Evolutionary conservation across 2,329 filamentous ascomycete species (phyloP).

Genomic region (Thelonectria blattea): DNA sequence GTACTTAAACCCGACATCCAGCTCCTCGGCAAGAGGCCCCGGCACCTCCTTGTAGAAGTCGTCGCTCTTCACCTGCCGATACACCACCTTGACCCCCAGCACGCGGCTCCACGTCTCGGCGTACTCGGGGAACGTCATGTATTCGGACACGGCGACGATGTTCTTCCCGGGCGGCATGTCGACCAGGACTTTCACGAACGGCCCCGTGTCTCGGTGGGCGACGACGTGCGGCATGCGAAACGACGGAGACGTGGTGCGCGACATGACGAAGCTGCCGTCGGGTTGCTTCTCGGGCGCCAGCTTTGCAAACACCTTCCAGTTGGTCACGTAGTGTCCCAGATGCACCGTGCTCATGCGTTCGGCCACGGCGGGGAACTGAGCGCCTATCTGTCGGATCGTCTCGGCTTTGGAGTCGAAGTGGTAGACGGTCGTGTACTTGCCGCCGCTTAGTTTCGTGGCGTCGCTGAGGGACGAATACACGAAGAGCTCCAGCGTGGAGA

Average conservation of each 20-base stretch:
- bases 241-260: not conserved
- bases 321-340: constrained; percentile 24
- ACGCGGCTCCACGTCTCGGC: constrained; percentile 18
- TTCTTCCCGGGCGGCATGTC: constrained; percentile 19
- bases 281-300: constrained; percentile 19
- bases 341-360: constrained; percentile 21
- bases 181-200: constrained; percentile 25
- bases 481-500: constrained; percentile 40
- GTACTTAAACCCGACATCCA: constrained; percentile 19
- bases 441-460: constrained; percentile 49
- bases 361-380: constrained; percentile 19
- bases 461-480: constrained; percentile 55
- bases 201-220: constrained; percentile 23
- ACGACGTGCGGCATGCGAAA: constrained; percentile 1
- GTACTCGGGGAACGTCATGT: constrained; percentile 19
- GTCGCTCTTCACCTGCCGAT: not conserved
- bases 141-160: constrained; percentile 15
- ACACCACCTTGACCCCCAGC: constrained; percentile 21
- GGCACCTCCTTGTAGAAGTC: constrained; percentile 9
- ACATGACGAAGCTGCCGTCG: constrained; percentile 11
- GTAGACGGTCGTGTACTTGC: constrained; percentile 51
- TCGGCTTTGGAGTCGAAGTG: constrained; percentile 58
- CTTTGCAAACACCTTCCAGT: constrained; percentile 20
- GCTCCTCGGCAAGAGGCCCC: not conserved
- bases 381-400: constrained; percentile 29